A percentile compares a stretch with the other conserved stretches of the same genome.
Evolutionary conservation across 1,139 yeast species (phyloP).

Genomic region (Chernovozyma sophiae-reginae): DNA sequence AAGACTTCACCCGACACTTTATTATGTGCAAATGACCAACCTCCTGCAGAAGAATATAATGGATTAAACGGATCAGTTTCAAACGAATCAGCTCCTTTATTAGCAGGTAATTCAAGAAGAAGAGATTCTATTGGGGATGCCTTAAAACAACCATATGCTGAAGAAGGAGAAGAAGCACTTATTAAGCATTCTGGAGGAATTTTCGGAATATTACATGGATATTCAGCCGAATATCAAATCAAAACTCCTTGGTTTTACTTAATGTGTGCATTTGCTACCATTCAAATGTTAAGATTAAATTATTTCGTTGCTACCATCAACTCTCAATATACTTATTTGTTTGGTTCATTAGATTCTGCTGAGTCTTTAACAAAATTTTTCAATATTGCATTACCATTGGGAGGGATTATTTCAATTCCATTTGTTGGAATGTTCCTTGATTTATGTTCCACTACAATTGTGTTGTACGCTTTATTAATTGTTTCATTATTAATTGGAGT

Average conservation of each 20-base stretch:
- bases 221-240: conserved; percentile 37
- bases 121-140: conserved; percentile 47
- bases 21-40: conserved; percentile 25
- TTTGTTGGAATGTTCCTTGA: conserved; percentile 41
- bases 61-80: neutral
- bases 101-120: conserved; percentile 15
- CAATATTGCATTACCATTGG: conserved; percentile 44
- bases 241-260: conserved; percentile 41
- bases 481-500: conserved; percentile 35
- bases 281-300: conserved; percentile 43
- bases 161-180: conserved; percentile 36
- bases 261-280: conserved; percentile 35
- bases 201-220: conserved; percentile 43
- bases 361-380: conserved; percentile 32
- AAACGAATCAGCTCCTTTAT: conserved; percentile 21
- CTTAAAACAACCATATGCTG: conserved; percentile 40
- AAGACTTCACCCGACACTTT: conserved; percentile 29
- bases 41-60: conserved; percentile 3
- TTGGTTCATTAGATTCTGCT: conserved; percentile 25
- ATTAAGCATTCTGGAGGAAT: conserved; percentile 35
- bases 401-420: conserved; percentile 41
- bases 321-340: conserved; percentile 40
- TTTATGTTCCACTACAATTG: conserved; percentile 31
- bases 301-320: conserved; percentile 45
- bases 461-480: conserved; percentile 25